Base-by-base conservation (phyloP, 352 stramenopile genomes). In the Globisporangium splendens region DNA sequence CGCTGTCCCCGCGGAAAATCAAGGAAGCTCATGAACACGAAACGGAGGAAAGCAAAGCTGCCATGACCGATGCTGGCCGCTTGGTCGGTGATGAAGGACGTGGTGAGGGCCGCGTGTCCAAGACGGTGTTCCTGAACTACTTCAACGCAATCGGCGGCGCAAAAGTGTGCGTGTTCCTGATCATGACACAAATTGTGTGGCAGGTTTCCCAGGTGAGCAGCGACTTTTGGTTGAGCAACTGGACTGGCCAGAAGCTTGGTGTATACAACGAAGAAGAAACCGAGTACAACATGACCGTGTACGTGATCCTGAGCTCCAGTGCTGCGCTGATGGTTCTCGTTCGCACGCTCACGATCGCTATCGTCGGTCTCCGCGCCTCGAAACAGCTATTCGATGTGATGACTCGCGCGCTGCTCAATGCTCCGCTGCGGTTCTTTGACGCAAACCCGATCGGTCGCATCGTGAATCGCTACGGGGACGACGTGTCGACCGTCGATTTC, bases 351-450 rank as follows among this genome's bases (percentile, higher is more conserved):
- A 47, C 46, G 0, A 46, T 89, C n/a, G 54, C 67, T 8, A 41
- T 61, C 12, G 56, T 66, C 0, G 66, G 65, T 8, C 48, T 86
- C 1, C 59, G 56, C 1, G 65, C 65, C 0, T 75, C 76, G 0
- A 41, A 70, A n/a, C 65, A 63, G 22, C 58, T 97, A 14, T 94
- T 97, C 62, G 69, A 95, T 44, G 52, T 74, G 15, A 73, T 97
- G 53, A 91, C 86, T 8, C 54, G 66, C 14, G 76, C 75, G n/a
- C 79, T 96, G 8, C 59, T 97, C n/a, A 39, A 69, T 22, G 88
- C 90, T 8, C 87, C 89, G 13, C 74, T 96, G 51, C 60, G 79
- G 3, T 97, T 97, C 63, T 97, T 96, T 66, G 88, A 97, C 65
- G 85, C 75, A 3, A 96, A 94, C 54, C 91, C 89, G 13, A 64